Conservation (phyloP, 129 eudicot species). For the Pittosporum tobira region DNA sequence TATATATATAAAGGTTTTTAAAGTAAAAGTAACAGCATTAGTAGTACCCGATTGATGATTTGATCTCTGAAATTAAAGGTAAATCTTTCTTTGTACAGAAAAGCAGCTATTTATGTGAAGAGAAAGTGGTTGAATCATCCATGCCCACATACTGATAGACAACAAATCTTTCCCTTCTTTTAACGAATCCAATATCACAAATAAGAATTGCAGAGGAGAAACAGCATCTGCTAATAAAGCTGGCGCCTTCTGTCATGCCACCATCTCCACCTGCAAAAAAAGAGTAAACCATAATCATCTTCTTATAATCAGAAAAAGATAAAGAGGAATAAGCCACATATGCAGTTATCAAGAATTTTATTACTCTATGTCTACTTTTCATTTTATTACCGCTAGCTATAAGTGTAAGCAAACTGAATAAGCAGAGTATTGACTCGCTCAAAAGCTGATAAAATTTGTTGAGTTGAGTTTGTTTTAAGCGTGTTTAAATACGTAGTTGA, state of each 20-base stretch:
- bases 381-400: no score
- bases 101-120: conserved; percentile 5
- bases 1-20: no score
- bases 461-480: no score
- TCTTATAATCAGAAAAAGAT: no score
- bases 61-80: conserved; percentile 11
- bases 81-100: conserved; percentile 20
- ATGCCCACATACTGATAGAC: conserved; percentile 3
- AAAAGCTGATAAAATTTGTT: no score
- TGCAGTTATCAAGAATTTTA: no score
- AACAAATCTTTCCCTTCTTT: conserved; percentile 8
- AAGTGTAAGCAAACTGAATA: no score
- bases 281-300: neutral
- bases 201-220: neutral
- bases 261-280: conserved; percentile 80
- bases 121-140: neutral
- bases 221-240: conserved; percentile 36
- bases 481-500: no score
- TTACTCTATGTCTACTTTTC: no score
- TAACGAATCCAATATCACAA: neutral
- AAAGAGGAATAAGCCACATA: no score
- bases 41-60: neutral
- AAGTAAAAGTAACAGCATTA: conserved; percentile 8
- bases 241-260: conserved; percentile 59
- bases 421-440: no score